phyloP scores from a whole-genome alignment of 1,284 basidiomycete species.

The Apiotrichum akiyoshidainum region DNA sequence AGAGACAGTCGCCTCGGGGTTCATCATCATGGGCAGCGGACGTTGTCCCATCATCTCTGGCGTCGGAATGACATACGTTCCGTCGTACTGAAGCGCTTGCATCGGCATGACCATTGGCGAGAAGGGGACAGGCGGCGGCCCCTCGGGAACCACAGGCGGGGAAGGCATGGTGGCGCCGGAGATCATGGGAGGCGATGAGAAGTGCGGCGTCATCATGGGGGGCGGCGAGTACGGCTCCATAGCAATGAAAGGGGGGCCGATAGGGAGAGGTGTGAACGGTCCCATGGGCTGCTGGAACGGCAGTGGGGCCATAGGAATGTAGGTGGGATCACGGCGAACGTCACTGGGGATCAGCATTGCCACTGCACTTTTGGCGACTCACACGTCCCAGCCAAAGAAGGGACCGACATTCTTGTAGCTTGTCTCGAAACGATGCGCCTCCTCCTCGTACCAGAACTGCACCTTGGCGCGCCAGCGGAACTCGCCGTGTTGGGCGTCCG shows the following conservation, averaged over 20 bases:
- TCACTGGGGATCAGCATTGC: constrained; percentile 8
- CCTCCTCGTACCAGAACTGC: constrained; percentile 85
- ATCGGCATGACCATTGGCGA: background rate
- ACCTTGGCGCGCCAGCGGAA: constrained; percentile 65
- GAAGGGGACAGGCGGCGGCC: background rate
- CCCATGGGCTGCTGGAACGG: constrained; percentile 11
- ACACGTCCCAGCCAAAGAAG: constrained; percentile 42
- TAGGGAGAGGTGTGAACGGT: background rate
- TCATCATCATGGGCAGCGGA: background rate
- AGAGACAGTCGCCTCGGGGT: background rate
- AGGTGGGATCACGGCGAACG: constrained; percentile 14
- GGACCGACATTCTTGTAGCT: constrained; percentile 36
- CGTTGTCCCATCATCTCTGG: background rate
- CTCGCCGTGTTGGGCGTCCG: constrained; percentile 54
- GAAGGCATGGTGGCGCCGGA: background rate
- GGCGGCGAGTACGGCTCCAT: background rate
- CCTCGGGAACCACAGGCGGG: background rate
- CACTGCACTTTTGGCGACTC: constrained; percentile 8
- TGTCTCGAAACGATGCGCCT: constrained; percentile 70
- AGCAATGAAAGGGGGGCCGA: constrained; percentile 2
- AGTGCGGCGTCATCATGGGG: background rate
- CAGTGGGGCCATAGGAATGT: constrained; percentile 10
- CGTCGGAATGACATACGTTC: background rate
- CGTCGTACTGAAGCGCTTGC: background rate
- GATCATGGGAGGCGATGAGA: background rate